Base-by-base conservation (phyloP, 768 basidiomycete species). In the Psilocybe tampanensis region DNA sequence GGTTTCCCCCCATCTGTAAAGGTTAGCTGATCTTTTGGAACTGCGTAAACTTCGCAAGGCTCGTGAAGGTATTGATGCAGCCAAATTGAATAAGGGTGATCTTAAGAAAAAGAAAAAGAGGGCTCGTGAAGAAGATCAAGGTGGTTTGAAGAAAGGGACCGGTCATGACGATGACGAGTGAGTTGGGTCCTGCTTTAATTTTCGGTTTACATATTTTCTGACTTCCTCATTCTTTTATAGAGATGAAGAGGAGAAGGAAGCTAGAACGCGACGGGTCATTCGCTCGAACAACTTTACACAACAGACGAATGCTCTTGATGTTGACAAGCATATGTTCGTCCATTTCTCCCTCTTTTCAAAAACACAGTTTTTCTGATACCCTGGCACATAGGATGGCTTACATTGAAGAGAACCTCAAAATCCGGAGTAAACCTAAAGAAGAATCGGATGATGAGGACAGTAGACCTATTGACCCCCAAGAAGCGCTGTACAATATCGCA, bases 261-360 rank as follows among this genome's bases (percentile, higher is more conserved):
- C 88, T 2, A 88, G 84, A 55, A 86, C 90, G 9, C 79, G 92
- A 56, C 79, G 86, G 49, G 83, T 88, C 5, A 88, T 95, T 2
- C 79, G 94, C 39, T 77, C 85, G 19, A 96, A 92, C 73, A 97
- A 97, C 74, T 98, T 99, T 68, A 99, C 97, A 0, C 93, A 95
- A 60, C 96, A 98, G 74, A 99, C 96, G 3, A 96, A 97, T 69
- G 85, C 87, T 1, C 80, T 98, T 19, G 96, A 98, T 68, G 95
- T 97, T 22, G 96, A 99, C 76, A 98, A 98, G 68, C 97, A 98
- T 67, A 98, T 98, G 96, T 95, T 55, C 49, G 92, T 76, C 21
- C 22, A 12, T 42, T 47, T 32, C 8, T 17, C 13, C 24, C 5
- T 55, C 29, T n/a, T 11, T 15, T 42, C 13, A 8, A n/a, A 36